Evolutionary conservation across 768 basidiomycete genomes (phyloP), one percentile per base, ranked within the genome.

Genomic region (Leccinum rimulosum): DNA sequence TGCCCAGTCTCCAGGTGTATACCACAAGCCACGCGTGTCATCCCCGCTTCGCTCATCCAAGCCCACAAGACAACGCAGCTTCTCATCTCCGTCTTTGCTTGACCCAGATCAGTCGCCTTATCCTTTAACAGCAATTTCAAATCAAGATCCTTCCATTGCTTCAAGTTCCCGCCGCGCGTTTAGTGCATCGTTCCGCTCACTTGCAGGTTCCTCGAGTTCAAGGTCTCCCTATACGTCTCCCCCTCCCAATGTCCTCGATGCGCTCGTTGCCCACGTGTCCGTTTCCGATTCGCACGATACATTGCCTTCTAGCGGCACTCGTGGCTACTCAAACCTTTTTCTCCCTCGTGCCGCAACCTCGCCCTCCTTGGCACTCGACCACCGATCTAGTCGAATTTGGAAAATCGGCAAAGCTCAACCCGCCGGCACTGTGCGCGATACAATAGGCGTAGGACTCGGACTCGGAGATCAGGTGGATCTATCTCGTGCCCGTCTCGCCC

Each of bases 401-500:
- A 73, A 64, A 43, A 57, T 62, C 22, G 63, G 68, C 36, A 64
- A 57, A 31, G 61, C 54, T 12, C 55, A 56, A 7, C 56, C 57
- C 25, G 10, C 55, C 0, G 55, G 62, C 12, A 64, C 61, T 11
- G 55, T 73, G 9, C 59, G 69, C 12, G 66, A 71, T 52, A 68
- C 52, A 40, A 59, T 73, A 35, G 64, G 71, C 11, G 40, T 47
- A 2, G 70, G 73, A 36, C 66, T 73, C 19, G 73, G 72, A 4
- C 50, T 73, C 0, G 73, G 75, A 14, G 81, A 85, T 3, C 82
- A 79, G 51, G 74, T 94, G 15, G 91, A 96, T 72, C 76, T 93
- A 47, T 86, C 90, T 2, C 80, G 81, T 11, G 82, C 86, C 17
- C 92, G 93, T 4, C 75, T 92, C 11, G 93, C 93, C 7, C 89